Evolutionary conservation across 225 moss, liverwort and hornwort species (phyloP).

Genomic region (Sphagnum contortum): DNA sequence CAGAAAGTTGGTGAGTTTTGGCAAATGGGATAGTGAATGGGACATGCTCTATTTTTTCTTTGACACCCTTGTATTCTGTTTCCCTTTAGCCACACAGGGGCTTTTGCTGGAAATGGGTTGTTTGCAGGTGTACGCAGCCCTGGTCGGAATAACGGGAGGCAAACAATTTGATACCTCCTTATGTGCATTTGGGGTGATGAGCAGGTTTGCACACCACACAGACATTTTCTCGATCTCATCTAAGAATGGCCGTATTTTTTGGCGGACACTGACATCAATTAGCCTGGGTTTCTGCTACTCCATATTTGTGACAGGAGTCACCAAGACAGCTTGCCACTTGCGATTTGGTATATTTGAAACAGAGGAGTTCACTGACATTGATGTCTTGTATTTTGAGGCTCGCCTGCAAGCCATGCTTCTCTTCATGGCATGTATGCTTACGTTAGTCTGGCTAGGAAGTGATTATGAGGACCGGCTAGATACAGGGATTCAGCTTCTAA

Average conservation of each 20-base stretch:
- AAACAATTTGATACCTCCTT: neutral
- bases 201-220: slow-evolving; percentile 31
- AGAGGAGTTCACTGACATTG: slow-evolving; percentile 31
- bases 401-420: slow-evolving; percentile 36
- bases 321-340: slow-evolving; percentile 30
- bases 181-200: neutral
- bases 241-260: slow-evolving; percentile 19
- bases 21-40: too few relatives aligned
- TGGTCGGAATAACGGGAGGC: too few relatives aligned
- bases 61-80: too few relatives aligned
- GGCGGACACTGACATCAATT: slow-evolving; percentile 29
- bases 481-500: slow-evolving; percentile 1
- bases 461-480: slow-evolving; percentile 13
- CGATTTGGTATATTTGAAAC: slow-evolving; percentile 23
- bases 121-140: too few relatives aligned
- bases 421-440: slow-evolving; percentile 24
- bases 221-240: slow-evolving; percentile 21
- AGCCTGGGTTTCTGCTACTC: slow-evolving; percentile 44
- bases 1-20: too few relatives aligned
- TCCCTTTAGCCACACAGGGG: too few relatives aligned
- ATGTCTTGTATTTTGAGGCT: slow-evolving; percentile 40
- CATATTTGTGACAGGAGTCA: slow-evolving; percentile 34
- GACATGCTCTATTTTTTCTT: too few relatives aligned
- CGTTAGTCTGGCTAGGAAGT: slow-evolving; percentile 24
- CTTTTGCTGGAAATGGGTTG: too few relatives aligned